These are phyloP conservation scores for Suhomyces chickasaworum DNA, from an alignment of 1,139 yeast genomes.

Conservation along the genomic window DNA sequence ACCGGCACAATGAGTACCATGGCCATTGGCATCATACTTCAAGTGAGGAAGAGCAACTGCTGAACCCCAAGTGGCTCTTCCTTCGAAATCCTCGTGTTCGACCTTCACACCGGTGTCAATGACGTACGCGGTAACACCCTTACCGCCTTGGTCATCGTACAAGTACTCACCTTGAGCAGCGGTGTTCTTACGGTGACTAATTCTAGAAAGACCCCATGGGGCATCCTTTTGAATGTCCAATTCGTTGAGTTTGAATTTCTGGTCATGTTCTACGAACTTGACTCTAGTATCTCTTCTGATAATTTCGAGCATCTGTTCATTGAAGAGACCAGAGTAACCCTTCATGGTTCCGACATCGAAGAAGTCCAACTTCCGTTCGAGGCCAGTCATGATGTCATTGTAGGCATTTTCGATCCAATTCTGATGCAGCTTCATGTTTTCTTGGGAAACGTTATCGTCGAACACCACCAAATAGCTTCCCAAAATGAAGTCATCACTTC, in stretches of 20 bases:
- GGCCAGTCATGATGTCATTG: neutral
- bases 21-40: constrained; percentile 41
- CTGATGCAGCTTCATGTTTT: constrained; percentile 18
- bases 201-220: constrained; percentile 46
- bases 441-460: constrained; percentile 28
- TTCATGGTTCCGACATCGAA: constrained; percentile 30
- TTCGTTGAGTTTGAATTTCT: constrained; percentile 34
- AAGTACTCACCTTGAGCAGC: constrained; percentile 26
- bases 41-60: constrained; percentile 41
- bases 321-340: constrained; percentile 41
- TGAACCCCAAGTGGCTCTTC: constrained; percentile 47
- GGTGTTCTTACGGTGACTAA: constrained; percentile 29
- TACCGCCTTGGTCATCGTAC: constrained; percentile 43
- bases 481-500: constrained; percentile 15
- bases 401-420: constrained; percentile 7
- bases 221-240: constrained; percentile 41
- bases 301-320: constrained; percentile 28
- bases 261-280: constrained; percentile 41
- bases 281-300: constrained; percentile 34
- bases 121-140: constrained; percentile 48
- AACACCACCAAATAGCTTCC: constrained; percentile 40
- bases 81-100: constrained; percentile 44
- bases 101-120: constrained; percentile 47
- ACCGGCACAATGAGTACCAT: constrained; percentile 52
- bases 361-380: constrained; percentile 17